Base-by-base conservation (phyloP, 2,329 filamentous ascomycete species). In the Trichocomaceae sp. region DNA sequence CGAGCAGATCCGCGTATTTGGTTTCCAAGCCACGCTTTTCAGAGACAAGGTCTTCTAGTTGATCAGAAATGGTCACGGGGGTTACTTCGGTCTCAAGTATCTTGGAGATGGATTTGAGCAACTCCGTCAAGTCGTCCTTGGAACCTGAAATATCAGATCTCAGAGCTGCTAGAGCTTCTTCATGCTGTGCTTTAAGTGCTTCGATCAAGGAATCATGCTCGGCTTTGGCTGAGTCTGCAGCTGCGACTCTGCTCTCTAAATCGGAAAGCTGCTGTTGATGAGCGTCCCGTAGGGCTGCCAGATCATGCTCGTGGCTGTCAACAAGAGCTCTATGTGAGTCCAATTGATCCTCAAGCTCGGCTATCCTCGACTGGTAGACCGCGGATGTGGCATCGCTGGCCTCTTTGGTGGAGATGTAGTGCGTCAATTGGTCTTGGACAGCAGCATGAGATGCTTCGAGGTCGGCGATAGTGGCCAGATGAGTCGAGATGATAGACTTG, bases 361-460 rank as follows among this genome's bases (percentile, higher is more conserved):
- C 64, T 19, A 83, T 75, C 31, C 81, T 75, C 37, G 61, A 60
- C 55, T 64, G 67, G 44, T 69, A 64, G 57, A 59, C 57, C 29
- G 69, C 69, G 5, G 83, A 71, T 57, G 83, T 77, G 51, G 73
- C 75, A 58, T 76, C 74, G 15, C 75, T 77, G 19, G 79, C 69
- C 20, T 83, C 81, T 52, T 83, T 83, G 0, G 82, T 78, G 51
- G 82, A 79, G 8, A 79, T 77, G 45, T 85, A 80, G 52, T 86
- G 80, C 39, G 88, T 82, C 10, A 95, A 78, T 63, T 92, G 81
- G 47, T 79, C 72, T 63, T 83, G 82, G 50, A 87, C 81, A 23
- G 79, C 78, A 31, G 80, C 70, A 66, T 95, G 86, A 3, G 85
- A 82, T 59, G 84, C 74, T 69, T 96, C 90, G 13, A 96, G 78